phyloP scores from a whole-genome alignment of 176 grass and related monocot species.

The Aegilops tauschii region DNA sequence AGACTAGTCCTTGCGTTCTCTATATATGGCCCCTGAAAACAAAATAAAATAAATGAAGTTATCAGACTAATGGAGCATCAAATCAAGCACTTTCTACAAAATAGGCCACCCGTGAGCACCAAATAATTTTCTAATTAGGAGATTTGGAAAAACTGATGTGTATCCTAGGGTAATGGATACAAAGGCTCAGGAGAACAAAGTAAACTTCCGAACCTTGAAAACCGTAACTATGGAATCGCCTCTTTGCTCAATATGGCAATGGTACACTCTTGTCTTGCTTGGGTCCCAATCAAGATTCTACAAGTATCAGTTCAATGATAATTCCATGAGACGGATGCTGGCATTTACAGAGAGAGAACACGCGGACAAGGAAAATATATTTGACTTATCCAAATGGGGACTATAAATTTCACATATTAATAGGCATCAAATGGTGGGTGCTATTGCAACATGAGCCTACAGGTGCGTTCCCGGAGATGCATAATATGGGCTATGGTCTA shows the following conservation, averaged over 20 bases:
- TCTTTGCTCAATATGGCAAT: slow-evolving; percentile 55
- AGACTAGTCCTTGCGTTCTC: slow-evolving; percentile 57
- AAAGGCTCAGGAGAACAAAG: not conserved
- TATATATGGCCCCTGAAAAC: slow-evolving; percentile 64
- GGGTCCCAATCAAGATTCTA: slow-evolving; percentile 64
- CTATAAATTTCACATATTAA: not conserved
- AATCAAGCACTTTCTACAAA: not conserved
- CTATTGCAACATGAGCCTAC: not conserved
- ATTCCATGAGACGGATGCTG: not conserved
- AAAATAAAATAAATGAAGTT: slow-evolving; percentile 1
- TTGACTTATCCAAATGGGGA: slow-evolving; percentile 1
- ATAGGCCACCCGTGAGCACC: not conserved
- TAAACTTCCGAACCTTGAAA: slow-evolving; percentile 54
- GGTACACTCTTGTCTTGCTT: slow-evolving; percentile 48
- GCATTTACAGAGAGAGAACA: not conserved
- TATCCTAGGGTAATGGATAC: not conserved
- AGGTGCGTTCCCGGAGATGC: not conserved
- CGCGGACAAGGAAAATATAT: not conserved
- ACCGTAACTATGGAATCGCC: not conserved
- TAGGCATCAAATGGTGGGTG: not conserved
- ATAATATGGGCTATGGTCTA: not conserved
- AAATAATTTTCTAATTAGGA: not conserved
- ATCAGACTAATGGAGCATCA: not conserved
- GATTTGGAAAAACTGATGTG: not conserved
- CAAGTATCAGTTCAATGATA: slow-evolving; percentile 17